These are phyloP conservation scores for Lactifluus hygrophoroides DNA, from an alignment of 768 basidiomycete genomes.

Conservation along the genomic window DNA sequence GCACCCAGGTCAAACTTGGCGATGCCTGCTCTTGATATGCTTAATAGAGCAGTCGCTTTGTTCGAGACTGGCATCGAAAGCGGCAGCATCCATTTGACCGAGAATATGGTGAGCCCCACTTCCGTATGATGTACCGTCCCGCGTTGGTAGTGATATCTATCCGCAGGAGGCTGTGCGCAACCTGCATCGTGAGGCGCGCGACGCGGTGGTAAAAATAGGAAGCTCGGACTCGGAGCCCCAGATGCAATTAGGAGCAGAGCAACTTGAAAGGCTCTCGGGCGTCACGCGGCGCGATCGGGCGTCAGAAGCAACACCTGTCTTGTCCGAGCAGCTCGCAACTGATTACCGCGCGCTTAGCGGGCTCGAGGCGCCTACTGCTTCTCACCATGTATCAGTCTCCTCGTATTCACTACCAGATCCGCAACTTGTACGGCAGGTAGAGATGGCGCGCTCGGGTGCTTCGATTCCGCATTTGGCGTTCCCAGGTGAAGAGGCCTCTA, in stretches of 20 bases:
- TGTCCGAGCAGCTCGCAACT: slow-evolving; percentile 1
- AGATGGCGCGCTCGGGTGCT: slow-evolving; percentile 15
- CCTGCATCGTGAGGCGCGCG: slow-evolving; percentile 27
- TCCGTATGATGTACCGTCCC: not conserved
- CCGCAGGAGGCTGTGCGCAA: slow-evolving; percentile 26
- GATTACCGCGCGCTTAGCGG: slow-evolving; percentile 17
- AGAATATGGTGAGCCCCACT: slow-evolving; percentile 11
- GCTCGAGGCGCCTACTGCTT: slow-evolving; percentile 8
- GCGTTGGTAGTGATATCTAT: not conserved
- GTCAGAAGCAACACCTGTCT: not conserved
- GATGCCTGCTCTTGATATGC: slow-evolving; percentile 29
- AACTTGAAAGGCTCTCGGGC: slow-evolving; percentile 30
- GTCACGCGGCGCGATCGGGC: slow-evolving; percentile 25
- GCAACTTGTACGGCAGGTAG: slow-evolving; percentile 19
- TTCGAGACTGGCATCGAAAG: slow-evolving; percentile 25
- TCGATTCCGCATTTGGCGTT: not conserved
- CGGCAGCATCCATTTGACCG: slow-evolving; percentile 24
- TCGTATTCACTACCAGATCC: slow-evolving; percentile 25
- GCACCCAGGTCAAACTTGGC: slow-evolving; percentile 32
- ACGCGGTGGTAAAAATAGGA: slow-evolving; percentile 23
- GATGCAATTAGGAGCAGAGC: slow-evolving; percentile 18
- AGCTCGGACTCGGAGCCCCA: not conserved
- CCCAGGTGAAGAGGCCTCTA: slow-evolving; percentile 13
- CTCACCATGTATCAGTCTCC: slow-evolving; percentile 27
- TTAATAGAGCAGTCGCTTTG: slow-evolving; percentile 28